phyloP scores from a whole-genome alignment of 148 eudicot genomes.

The Rhododendron henanense region DNA sequence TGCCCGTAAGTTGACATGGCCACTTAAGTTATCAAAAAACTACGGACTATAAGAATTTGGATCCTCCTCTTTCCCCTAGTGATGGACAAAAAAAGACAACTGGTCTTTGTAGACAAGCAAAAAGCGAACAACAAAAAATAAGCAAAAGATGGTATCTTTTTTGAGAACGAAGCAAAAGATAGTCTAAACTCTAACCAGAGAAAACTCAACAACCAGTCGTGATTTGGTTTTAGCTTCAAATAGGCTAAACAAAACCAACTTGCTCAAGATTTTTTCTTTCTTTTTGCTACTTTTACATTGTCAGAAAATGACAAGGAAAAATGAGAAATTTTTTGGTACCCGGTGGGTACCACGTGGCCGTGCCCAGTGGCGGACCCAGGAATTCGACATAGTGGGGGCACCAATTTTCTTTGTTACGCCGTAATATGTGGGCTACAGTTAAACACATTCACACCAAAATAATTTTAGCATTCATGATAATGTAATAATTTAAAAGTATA shows the following conservation, averaged over 20 bases:
- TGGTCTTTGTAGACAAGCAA: not conserved
- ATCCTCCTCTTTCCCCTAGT: not conserved
- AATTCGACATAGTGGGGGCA: too few species aligned
- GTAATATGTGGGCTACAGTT: too few species aligned
- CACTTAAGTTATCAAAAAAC: too few species aligned
- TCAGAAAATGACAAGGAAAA: not conserved
- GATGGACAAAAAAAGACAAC: not conserved
- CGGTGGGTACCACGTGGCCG: too few species aligned
- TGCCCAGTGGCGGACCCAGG: too few species aligned
- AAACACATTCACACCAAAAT: too few species aligned
- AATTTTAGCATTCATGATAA: too few species aligned
- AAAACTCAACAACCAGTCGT: not conserved
- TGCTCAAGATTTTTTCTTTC: not conserved
- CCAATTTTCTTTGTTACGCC: too few species aligned
- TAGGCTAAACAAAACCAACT: not conserved
- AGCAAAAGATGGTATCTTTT: not conserved
- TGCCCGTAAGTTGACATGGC: accelerated
- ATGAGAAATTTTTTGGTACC: not conserved
- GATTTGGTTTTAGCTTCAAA: not conserved
- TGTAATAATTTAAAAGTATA: too few species aligned
- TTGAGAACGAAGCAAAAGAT: too few species aligned
- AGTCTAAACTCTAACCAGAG: too few species aligned
- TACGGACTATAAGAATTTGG: too few species aligned
- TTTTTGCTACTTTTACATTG: not conserved
- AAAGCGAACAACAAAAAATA: not conserved